Evolutionary conservation across 2,329 filamentous ascomycete species (phyloP).

Genomic region (Lecanosticta acicola): DNA sequence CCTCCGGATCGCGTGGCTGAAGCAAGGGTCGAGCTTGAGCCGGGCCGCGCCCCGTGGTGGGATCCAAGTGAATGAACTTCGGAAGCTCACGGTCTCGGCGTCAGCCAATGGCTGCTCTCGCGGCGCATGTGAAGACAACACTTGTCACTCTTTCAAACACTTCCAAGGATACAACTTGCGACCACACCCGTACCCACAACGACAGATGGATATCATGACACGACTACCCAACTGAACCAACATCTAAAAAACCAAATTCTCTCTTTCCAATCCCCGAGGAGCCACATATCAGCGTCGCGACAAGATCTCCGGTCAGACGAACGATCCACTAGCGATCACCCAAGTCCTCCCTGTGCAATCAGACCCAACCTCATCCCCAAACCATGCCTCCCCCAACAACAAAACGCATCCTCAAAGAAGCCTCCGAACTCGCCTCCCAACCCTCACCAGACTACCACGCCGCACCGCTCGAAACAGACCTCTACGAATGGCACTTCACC

Average conservation of each 20-base stretch:
- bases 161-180: no score
- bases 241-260: no score
- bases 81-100: background rate
- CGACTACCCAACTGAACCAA: no score
- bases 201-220: no score
- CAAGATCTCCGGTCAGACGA: background rate
- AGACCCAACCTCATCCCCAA: background rate
- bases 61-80: background rate
- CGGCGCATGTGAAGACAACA: background rate
- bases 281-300: background rate
- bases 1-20: no score
- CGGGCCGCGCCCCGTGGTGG: no score
- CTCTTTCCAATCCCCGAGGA: no score
- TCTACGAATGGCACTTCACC: conserved; percentile 99
- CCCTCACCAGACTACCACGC: conserved; percentile 84
- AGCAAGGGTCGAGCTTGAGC: no score
- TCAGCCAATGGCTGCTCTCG: background rate
- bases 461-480: conserved; percentile 75
- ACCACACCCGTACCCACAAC: no score
- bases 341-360: background rate
- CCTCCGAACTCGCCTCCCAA: conserved; percentile 71
- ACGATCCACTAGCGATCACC: background rate
- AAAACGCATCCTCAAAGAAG: conserved; percentile 85
- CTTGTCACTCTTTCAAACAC: background rate
- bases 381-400: conserved; percentile 58